Evolutionary conservation across 73 alveolate species (phyloP), one percentile per base, ranked within the genome.

Genomic region (Tetrahymena thermophila): DNA sequence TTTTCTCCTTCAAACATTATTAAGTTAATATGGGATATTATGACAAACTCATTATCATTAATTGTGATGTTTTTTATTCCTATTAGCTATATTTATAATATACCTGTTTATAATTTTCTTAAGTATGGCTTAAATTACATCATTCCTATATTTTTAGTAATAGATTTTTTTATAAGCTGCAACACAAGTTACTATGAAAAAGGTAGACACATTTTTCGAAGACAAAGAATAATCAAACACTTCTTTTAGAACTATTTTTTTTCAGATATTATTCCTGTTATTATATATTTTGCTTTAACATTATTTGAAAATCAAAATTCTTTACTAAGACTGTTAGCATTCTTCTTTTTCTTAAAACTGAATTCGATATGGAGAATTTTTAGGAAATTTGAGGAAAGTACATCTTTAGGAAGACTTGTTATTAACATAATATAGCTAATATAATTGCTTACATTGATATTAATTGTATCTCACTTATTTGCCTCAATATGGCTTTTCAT

Each of bases 401-500:
- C 89, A 23, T 71, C 35, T 0, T 19, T 71, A 71, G 89, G 89
- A 71, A 71, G 37, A 71, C 23, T 31, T 0, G 37, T 71, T 0
- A 28, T 31, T 2, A 71, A 71, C n/a, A 71, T 71, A 23, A 71
- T 71, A 71, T 17, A 71, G n/a, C 37, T 85, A 8, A 19, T 37
- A 14, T 35, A 94, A 2, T 16, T 96, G 16, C 50, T 94, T 4
- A 40, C 42, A 14, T 89, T 96, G 23, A 71, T 96, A 15, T 34
- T 85, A 16, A 85, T 43, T 19, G 37, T 93, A 55, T 93, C 96
- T 19, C 98, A 96, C 55, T 84, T 85, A 58, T 38, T 96, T 37
- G 98, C 97, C 1, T 96, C 97, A 37, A 93, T 93, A 1, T 96
- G 85, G 94, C 94, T 35, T 58, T 93, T 23, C 50, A 93, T 94